Base-by-base conservation (phyloP, 2,329 filamentous ascomycete species). In the Diplodia scrobiculata region DNA sequence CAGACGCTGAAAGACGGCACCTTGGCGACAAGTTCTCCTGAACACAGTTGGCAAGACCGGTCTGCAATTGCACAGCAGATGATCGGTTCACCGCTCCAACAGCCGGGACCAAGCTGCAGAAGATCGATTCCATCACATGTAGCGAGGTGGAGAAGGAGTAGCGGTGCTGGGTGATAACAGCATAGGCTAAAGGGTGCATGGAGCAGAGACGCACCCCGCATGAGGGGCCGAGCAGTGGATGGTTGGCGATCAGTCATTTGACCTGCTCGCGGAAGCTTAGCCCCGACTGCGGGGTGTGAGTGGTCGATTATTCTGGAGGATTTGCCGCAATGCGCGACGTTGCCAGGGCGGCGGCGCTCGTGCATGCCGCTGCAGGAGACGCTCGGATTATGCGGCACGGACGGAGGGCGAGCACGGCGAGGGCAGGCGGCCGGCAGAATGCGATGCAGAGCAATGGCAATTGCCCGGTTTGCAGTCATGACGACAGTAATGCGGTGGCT, bases 401-500 rank as follows among this genome's bases (percentile, higher is more conserved):
- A 25, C 47, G 48, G 21, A 21, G 48, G 11, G 9, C 2, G 48
- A 2, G 17, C 25, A 25, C 25, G 27, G 7, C 41, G 48, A 55
- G 19, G 25, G 27, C 36, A 51, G 21, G 21, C 58, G 45, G 55
- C 25, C 2, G 19, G 38, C 55, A 60, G 38, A 52, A 51, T 63
- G 59, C 48, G 32, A 45, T 52, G 48, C 21, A 5, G 27, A 17
- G 58, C 45, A 19, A 29, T 45, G n/a, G 38, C 55, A 53, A 53
- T 36, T 53, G 55, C 9, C 25, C 41, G 27, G 54, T 36, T 32
- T 54, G 52, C 14, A 54, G 36, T 19, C 38, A 62, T 62, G 58
- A 62, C 58, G 58, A 27, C 27, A 62, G 45, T 29, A n/a, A 38
- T 36, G 58, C 58, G 58, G 58, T 62, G 58, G 58, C 58, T 50